Evolutionary conservation across 192 early-diverging fungal species (phyloP), one percentile per base, ranked within the genome.

Genomic region (Umbelopsis sp.): DNA sequence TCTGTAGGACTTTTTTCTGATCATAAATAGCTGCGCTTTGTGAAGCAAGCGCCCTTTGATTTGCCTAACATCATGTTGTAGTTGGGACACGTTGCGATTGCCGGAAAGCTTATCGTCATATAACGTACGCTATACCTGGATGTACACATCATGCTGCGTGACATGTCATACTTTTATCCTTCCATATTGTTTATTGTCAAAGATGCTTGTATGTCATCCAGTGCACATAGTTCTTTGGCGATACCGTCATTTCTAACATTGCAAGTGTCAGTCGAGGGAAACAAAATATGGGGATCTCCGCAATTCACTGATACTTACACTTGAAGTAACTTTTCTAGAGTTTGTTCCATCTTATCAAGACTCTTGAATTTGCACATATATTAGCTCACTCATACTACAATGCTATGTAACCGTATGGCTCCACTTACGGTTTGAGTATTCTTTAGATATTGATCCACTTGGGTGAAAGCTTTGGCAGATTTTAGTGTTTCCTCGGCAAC

Each of bases 391-490:
- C 0, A 3, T 16, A 14, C 14, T 32, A 12, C 29, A 0, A 20
- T 32, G 17, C 12, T 12, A n/a, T 3, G 56, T 11, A 34, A 26
- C 31, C 16, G 9, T 3, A 29, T 8, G 25, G 12, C 26, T 1
- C 14, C n/a, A 32, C 56, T 62, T 62, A 62, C 56, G 9, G 31
- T 34, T 34, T 32, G 26, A 17, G 56, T 62, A 14, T 34, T 62
- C 31, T 62, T 62, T 20, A 62, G 26, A 62, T 62, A 62, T 34
- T 62, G 56, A 62, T 62, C 56, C 14, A 62, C 56, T 34, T 62
- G 56, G 14, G 56, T 62, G 16, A 62, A 62, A 2, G 56, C 56
- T 34, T 62, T 62, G 7, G 56, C 56, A 3, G 32, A 62, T 20
- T 14, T 62, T 5, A 62, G 12, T 10, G 56, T 62, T 16, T 62